Conservation (phyloP, 139 green algal species). For the Coelastrella sp. region DNA sequence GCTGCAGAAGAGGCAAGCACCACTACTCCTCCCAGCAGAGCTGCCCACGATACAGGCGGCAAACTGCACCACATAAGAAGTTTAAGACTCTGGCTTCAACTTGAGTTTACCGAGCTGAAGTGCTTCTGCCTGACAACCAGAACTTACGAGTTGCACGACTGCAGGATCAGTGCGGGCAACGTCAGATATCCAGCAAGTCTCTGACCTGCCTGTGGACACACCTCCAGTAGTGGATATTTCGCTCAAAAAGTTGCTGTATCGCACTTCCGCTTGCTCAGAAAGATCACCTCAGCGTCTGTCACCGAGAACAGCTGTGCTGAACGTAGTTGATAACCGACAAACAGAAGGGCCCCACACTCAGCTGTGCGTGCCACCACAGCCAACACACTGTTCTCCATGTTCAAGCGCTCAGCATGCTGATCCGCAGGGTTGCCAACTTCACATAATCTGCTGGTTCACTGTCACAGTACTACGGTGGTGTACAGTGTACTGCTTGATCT, state of each 20-base stretch:
- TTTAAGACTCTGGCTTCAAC: neutral
- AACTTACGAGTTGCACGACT: conserved; percentile 45
- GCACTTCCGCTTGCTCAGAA: neutral
- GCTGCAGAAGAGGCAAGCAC: conserved; percentile 14
- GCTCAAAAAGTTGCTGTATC: neutral
- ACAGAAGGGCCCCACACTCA: conserved; percentile 51
- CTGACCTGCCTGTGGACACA: conserved; percentile 25
- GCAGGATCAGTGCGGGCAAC: conserved; percentile 53
- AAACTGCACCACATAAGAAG: conserved; percentile 1
- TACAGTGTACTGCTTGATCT: too few relatives aligned
- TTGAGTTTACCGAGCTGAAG: neutral
- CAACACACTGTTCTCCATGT: conserved; percentile 8
- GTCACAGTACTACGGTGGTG: too few relatives aligned
- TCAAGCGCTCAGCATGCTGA: neutral
- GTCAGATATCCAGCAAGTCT: conserved; percentile 50
- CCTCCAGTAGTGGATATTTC: neutral
- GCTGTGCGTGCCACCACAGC: neutral
- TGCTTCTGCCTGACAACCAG: too few relatives aligned
- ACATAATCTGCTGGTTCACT: neutral
- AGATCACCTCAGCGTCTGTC: conserved; percentile 54
- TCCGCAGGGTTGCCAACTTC: neutral
- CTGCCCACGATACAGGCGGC: neutral
- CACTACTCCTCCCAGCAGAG: conserved; percentile 24
- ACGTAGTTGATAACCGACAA: conserved; percentile 53
- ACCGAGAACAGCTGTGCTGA: conserved; percentile 34